Base-by-base conservation (phyloP, 2,329 filamentous ascomycete species). In the Talaromyces sp. region DNA sequence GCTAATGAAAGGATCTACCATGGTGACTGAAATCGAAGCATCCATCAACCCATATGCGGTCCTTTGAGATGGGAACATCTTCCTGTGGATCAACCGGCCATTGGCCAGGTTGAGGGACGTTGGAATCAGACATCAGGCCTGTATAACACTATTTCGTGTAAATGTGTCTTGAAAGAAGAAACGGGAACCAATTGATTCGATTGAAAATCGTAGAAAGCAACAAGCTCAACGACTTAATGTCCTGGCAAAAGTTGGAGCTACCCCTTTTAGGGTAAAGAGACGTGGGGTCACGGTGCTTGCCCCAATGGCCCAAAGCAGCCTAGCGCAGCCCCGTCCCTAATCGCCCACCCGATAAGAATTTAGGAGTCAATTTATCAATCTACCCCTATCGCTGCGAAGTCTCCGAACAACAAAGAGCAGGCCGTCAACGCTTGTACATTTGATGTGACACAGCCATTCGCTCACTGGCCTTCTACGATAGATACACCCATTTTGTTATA, bases 21-120 rank as follows among this genome's bases (percentile, higher is more conserved):
- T 98, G 95, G 78, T 99, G 95, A 81, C 93, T 96, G 80, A 99
- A 99, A 82, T 99, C 95, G 82, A 97, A 99, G 84, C 95, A 99
- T 68, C 95, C 95, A 77, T 99, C 95, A 29, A 99, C 91, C 96
- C 96, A 99, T 73, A 99, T 91, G 70, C 94, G 89, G 72, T 91
- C 88, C 65, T 89, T 84, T 29, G 79, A 81, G 56, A 89, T 81
- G 1, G 80, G 75, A 49, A 85, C 75, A 73, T 87, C 85, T 47
- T 88, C 79, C 76, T 89, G 87, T 11, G 87, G 87, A 70, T 85
- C 85, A 45, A 87, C 85, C n/a, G 87, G 87, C 87, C 87, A 89
- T 69, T 86, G 73, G 61, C 87, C 87, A 29, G 80, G 74, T 60
- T 77, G 70, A 64, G 87, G 87, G 43, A 88, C 75, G 38, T 77